Conservation (phyloP, 2,329 filamentous ascomycete species). For the Ophiostoma sp. region DNA sequence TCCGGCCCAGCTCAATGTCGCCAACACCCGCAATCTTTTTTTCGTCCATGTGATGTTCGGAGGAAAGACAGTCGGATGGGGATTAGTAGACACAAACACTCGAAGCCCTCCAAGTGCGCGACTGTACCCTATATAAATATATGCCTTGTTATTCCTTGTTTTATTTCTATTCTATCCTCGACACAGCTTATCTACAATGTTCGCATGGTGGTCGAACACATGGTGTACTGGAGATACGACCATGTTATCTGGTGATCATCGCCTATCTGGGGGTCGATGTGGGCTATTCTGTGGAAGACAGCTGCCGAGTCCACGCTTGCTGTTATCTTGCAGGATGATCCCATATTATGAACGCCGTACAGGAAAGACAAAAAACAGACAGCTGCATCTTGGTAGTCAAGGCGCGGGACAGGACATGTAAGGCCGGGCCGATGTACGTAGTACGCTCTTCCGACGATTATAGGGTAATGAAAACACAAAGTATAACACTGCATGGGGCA, state of each 20-base stretch:
- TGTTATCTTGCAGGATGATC: neutral
- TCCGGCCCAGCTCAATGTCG: neutral
- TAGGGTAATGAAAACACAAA: neutral
- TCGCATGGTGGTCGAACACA: slow-evolving; percentile 1
- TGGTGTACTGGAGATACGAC: neutral
- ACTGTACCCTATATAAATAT: neutral
- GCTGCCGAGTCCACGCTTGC: neutral
- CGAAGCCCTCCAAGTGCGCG: neutral
- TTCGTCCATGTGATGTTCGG: neutral
- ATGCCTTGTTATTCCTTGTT: neutral
- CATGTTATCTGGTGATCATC: slow-evolving; percentile 8
- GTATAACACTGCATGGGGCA: neutral
- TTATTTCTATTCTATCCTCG: neutral
- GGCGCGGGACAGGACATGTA: neutral
- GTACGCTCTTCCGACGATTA: neutral
- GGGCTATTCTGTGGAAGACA: neutral
- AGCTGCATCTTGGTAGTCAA: neutral
- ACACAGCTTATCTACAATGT: neutral
- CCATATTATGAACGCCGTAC: neutral
- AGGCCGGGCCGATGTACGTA: neutral
- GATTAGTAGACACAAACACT: neutral
- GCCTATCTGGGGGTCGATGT: neutral
- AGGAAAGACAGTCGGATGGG: neutral
- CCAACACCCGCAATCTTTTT: neutral
- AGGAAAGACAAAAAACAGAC: neutral